A percentile compares a stretch with the other conserved stretches of the same genome.
These are phyloP conservation scores for Beauveria pseudobassiana DNA, from an alignment of 2,329 filamentous ascomycete genomes.

Conservation along the genomic window DNA sequence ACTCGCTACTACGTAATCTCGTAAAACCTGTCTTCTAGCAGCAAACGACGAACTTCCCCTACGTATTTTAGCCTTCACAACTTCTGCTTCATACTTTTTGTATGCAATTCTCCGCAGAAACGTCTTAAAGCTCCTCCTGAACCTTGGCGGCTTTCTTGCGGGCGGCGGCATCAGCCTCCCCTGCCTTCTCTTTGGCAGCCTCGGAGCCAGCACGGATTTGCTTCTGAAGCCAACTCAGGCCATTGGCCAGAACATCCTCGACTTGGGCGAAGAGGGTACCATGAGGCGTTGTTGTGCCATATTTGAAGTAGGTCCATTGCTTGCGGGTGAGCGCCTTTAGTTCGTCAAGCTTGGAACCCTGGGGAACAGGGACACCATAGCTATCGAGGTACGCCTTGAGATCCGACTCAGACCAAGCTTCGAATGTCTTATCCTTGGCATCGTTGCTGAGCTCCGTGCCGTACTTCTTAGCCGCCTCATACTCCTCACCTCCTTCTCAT, in stretches of 20 bases:
- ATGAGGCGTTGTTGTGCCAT: conserved; percentile 61
- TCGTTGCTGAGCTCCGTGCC: conserved; percentile 57
- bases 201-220: conserved; percentile 43
- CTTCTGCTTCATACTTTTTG: neutral
- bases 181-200: conserved; percentile 40
- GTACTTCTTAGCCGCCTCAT: conserved; percentile 65
- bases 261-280: conserved; percentile 61
- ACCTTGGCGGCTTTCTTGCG: conserved; percentile 26
- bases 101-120: neutral
- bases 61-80: neutral
- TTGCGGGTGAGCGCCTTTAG: conserved; percentile 63
- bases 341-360: conserved; percentile 61
- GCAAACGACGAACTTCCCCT: neutral
- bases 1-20: conserved; percentile 7
- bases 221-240: conserved; percentile 43
- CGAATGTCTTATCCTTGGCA: conserved; percentile 60
- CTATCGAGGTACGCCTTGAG: conserved; percentile 74
- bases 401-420: conserved; percentile 66
- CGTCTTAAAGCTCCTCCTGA: conserved; percentile 41
- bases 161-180: conserved; percentile 23
- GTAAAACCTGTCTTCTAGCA: neutral
- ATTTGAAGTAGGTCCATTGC: conserved; percentile 69
- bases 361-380: conserved; percentile 62
- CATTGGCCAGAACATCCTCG: conserved; percentile 37
- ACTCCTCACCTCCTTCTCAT: conserved; percentile 47